These are phyloP conservation scores for Dothiorella sarmentorum DNA, from an alignment of 2,329 filamentous ascomycete species.

Conservation along the genomic window DNA sequence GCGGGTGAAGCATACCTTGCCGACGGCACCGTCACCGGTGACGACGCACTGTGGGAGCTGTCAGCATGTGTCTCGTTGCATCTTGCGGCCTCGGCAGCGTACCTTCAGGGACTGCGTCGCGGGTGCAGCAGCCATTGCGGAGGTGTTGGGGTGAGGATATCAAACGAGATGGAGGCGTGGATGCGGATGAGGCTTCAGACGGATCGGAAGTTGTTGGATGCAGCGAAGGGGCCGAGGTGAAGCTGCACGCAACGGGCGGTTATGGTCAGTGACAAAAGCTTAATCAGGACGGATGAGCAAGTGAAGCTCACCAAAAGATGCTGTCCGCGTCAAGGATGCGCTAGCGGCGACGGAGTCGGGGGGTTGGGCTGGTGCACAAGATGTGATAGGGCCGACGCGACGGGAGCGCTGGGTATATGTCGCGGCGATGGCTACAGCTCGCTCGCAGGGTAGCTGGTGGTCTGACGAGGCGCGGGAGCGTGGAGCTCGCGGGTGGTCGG, in stretches of 20 bases:
- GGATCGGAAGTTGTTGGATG: not conserved
- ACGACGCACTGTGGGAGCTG: slow-evolving; percentile 76
- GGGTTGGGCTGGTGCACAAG: slow-evolving; percentile 9
- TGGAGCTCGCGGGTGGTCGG: slow-evolving; percentile 13
- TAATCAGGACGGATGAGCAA: not conserved
- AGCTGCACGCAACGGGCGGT: not conserved
- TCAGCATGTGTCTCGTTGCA: slow-evolving; percentile 4
- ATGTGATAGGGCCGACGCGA: not conserved
- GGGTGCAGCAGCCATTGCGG: slow-evolving; percentile 69
- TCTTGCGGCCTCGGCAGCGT: slow-evolving; percentile 22
- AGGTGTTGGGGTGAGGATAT: slow-evolving; percentile 4
- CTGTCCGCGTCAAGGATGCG: slow-evolving; percentile 9
- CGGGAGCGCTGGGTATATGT: slow-evolving; percentile 5
- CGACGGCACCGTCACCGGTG: slow-evolving; percentile 97
- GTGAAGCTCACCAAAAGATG: slow-evolving; percentile 12
- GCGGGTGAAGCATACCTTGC: slow-evolving; percentile 67
- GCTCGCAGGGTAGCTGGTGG: slow-evolving; percentile 11
- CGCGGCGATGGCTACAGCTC: not conserved
- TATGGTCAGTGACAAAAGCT: slow-evolving; percentile 2
- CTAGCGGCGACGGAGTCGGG: slow-evolving; percentile 16
- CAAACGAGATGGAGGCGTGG: not conserved
- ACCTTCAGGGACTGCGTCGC: slow-evolving; percentile 93
- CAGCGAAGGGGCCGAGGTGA: not conserved
- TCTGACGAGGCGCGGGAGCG: slow-evolving; percentile 13
- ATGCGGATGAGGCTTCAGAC: slow-evolving; percentile 1